These are phyloP conservation scores for Hypomontagnella submonticulosa DNA, from an alignment of 495 filamentous ascomycete genomes.

Conservation along the genomic window DNA sequence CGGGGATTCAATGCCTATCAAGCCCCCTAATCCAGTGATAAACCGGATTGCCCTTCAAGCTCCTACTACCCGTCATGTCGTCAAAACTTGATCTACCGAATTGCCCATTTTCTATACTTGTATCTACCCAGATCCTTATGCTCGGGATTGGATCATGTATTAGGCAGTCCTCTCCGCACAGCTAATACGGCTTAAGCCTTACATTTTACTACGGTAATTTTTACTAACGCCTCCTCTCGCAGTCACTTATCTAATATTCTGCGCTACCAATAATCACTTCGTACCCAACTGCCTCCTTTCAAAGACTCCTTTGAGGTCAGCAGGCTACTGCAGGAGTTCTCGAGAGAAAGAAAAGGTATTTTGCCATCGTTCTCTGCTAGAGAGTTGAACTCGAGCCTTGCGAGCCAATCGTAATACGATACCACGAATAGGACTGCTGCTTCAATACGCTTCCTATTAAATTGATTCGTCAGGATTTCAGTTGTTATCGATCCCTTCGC, in stretches of 20 bases:
- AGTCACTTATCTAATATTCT: slow-evolving; percentile 48
- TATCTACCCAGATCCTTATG: slow-evolving; percentile 1
- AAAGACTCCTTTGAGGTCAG: slow-evolving; percentile 87
- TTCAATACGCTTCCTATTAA: slow-evolving; percentile 54
- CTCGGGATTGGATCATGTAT: slow-evolving; percentile 5
- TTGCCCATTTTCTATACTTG: slow-evolving; percentile 4
- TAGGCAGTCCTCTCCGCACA: slow-evolving; percentile 10
- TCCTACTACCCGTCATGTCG: background rate
- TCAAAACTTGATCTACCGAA: slow-evolving; percentile 16
- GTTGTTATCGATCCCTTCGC: slow-evolving; percentile 23
- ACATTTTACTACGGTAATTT: slow-evolving; percentile 19
- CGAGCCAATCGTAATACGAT: slow-evolving; percentile 39
- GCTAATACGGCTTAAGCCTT: slow-evolving; percentile 11
- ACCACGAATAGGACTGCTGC: slow-evolving; percentile 39
- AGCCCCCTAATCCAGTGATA: slow-evolving; percentile 19
- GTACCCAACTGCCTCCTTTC: slow-evolving; percentile 53
- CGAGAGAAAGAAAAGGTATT: slow-evolving; percentile 51
- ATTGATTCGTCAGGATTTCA: slow-evolving; percentile 40
- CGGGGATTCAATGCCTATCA: slow-evolving; percentile 21
- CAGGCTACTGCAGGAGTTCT: slow-evolving; percentile 88
- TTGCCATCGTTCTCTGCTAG: slow-evolving; percentile 42
- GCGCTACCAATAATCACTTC: slow-evolving; percentile 48
- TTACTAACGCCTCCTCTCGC: slow-evolving; percentile 51
- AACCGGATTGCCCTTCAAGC: slow-evolving; percentile 2
- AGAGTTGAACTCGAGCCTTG: slow-evolving; percentile 46